phyloP scores from a whole-genome alignment of 2,329 filamentous ascomycete species.

The Dryadomyces quercus-mongolicae region DNA sequence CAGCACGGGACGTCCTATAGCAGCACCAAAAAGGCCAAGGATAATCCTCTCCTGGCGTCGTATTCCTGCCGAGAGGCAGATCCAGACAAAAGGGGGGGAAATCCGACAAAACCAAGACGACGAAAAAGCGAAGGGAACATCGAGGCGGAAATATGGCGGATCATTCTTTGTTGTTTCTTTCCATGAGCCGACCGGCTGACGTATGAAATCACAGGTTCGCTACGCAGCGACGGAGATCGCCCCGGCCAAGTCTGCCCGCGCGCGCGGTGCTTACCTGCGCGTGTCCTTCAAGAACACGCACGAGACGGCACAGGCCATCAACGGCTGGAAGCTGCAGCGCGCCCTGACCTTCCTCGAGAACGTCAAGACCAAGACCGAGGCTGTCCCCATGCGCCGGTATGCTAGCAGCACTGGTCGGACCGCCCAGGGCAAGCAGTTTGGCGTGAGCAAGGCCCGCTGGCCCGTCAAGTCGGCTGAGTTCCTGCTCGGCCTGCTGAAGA shows the following conservation, averaged over 20 bases:
- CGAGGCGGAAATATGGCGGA: background rate
- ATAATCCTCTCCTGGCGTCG: background rate
- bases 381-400: conserved; percentile 96
- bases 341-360: conserved; percentile 97
- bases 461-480: conserved; percentile 98
- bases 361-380: conserved; percentile 93
- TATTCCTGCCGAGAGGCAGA: background rate
- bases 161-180: background rate
- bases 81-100: background rate
- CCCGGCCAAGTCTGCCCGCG: conserved; percentile 86
- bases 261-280: conserved; percentile 96
- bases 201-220: conserved; percentile 55
- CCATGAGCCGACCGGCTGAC: background rate
- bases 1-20: too few species aligned
- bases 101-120: background rate
- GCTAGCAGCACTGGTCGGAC: conserved; percentile 89
- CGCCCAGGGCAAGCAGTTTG: conserved; percentile 98
- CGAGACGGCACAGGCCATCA: conserved; percentile 98
- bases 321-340: conserved; percentile 95
- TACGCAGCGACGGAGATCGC: conserved; percentile 89
- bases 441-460: conserved; percentile 97
- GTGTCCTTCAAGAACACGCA: conserved; percentile 99
- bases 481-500: conserved; percentile 92
- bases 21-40: too few species aligned
- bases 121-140: background rate